Evolutionary conservation across 441 rosid species (phyloP).

Genomic region (Corymbia citriodora): DNA sequence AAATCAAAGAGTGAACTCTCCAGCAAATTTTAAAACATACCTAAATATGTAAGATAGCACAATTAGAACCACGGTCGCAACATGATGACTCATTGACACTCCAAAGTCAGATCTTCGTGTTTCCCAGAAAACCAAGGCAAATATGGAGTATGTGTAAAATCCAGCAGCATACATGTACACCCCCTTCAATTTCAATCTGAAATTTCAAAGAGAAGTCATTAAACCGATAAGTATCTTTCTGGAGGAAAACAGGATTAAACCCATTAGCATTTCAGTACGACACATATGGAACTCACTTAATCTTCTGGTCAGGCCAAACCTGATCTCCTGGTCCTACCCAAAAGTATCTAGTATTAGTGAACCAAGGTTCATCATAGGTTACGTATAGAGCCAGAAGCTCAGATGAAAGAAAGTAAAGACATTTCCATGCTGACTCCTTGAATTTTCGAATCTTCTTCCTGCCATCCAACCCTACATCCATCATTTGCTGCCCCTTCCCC

Average conservation of each 20-base stretch:
- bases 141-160: conserved; percentile 90
- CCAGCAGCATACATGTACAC: conserved; percentile 91
- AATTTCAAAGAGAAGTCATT: conserved; percentile 4
- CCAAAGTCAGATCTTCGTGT: conserved; percentile 96
- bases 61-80: conserved; percentile 74
- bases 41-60: conserved; percentile 80
- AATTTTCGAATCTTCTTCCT: conserved; percentile 69
- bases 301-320: conserved; percentile 91
- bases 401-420: conserved; percentile 73
- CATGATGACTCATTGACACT: conserved; percentile 94
- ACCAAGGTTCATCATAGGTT: conserved; percentile 86
- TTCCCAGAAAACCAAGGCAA: conserved; percentile 94
- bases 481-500: conserved; percentile 34
- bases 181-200: conserved; percentile 78
- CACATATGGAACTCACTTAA: conserved; percentile 46
- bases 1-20: background rate
- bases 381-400: conserved; percentile 68
- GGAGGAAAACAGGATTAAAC: background rate
- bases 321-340: conserved; percentile 96
- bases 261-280: background rate
- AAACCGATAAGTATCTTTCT: background rate
- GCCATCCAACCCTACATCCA: conserved; percentile 32
- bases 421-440: conserved; percentile 99
- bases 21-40: conserved; percentile 26
- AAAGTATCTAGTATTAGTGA: conserved; percentile 57